Percentiles rank a stretch among this genome's conserved stretches.
These are phyloP conservation scores for Hygrophorus russula DNA, from an alignment of 768 basidiomycete genomes.

Conservation along the genomic window DNA sequence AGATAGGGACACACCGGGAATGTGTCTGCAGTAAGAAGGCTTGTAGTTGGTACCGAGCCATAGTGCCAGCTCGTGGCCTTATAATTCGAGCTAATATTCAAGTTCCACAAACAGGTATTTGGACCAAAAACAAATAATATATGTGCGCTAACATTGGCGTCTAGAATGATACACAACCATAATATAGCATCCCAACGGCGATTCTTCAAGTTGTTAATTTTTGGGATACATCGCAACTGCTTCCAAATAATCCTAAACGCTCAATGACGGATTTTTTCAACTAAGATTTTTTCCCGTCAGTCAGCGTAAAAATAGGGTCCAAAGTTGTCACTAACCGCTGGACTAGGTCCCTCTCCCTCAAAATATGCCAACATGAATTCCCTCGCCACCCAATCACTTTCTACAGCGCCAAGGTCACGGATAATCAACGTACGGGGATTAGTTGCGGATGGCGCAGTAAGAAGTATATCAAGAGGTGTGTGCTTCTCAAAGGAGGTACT, in stretches of 20 bases:
- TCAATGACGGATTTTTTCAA: slow-evolving; percentile 40
- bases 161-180: no score
- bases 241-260: slow-evolving; percentile 15
- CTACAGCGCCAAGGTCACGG: slow-evolving; percentile 62
- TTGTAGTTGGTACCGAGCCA: background rate
- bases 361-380: slow-evolving; percentile 71
- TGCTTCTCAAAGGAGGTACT: slow-evolving; percentile 57
- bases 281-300: slow-evolving; percentile 26
- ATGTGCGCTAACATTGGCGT: no score
- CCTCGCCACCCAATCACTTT: slow-evolving; percentile 64
- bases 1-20: background rate
- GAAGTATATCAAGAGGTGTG: slow-evolving; percentile 55
- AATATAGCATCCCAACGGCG: no score
- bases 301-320: background rate
- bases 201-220: no score
- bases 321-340: slow-evolving; percentile 31
- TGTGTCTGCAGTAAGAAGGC: background rate
- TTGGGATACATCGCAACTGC: background rate
- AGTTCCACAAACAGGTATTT: no score
- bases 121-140: no score
- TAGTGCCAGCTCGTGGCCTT: no score
- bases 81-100: no score
- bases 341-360: slow-evolving; percentile 58
- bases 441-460: slow-evolving; percentile 41
- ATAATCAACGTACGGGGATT: slow-evolving; percentile 45